A percentile compares a stretch with the other conserved stretches of the same genome.
phyloP scores from a whole-genome alignment of 2,329 filamentous ascomycete species.

The Aspergillus sp. region DNA sequence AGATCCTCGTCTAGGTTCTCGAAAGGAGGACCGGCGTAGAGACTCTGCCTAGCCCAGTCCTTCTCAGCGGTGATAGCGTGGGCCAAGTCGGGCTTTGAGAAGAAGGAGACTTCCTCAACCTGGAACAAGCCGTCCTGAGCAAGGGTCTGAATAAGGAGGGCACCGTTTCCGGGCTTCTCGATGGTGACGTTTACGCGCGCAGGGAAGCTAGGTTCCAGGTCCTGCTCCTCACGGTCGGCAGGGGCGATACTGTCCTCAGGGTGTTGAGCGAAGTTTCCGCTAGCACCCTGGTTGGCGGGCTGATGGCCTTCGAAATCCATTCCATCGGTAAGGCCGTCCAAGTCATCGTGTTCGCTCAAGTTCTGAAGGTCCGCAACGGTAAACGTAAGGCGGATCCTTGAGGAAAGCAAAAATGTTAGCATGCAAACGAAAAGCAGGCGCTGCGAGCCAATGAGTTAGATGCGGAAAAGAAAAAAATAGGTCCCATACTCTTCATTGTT shows the following conservation, averaged over 20 bases:
- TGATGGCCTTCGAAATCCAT: conserved; percentile 55
- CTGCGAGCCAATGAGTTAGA: background rate
- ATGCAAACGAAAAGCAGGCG: background rate
- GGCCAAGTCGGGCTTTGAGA: conserved; percentile 73
- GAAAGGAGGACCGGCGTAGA: conserved; percentile 91
- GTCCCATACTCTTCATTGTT: conserved; percentile 78
- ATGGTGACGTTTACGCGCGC: conserved; percentile 82
- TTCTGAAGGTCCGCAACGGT: conserved; percentile 79
- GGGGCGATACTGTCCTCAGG: conserved; percentile 58
- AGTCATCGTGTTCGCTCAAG: conserved; percentile 59
- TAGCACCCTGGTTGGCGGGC: conserved; percentile 55
- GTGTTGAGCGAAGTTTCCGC: conserved; percentile 49
- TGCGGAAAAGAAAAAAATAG: background rate
- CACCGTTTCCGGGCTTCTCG: conserved; percentile 82
- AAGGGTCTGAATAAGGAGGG: conserved; percentile 80
- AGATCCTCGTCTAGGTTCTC: conserved; percentile 94
- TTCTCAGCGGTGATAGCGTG: conserved; percentile 73
- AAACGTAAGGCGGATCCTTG: conserved; percentile 75
- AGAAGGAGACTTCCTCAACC: conserved; percentile 90
- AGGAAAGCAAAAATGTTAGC: background rate
- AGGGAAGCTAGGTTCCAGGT: conserved; percentile 63
- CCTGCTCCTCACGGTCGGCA: conserved; percentile 56
- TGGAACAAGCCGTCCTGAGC: conserved; percentile 83
- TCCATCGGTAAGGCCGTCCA: conserved; percentile 60
- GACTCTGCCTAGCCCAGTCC: conserved; percentile 70